Evolutionary conservation across 2,329 filamentous ascomycete species (phyloP), one percentile per base, ranked within the genome.

Genomic region (Chalaropsis thielavioides): DNA sequence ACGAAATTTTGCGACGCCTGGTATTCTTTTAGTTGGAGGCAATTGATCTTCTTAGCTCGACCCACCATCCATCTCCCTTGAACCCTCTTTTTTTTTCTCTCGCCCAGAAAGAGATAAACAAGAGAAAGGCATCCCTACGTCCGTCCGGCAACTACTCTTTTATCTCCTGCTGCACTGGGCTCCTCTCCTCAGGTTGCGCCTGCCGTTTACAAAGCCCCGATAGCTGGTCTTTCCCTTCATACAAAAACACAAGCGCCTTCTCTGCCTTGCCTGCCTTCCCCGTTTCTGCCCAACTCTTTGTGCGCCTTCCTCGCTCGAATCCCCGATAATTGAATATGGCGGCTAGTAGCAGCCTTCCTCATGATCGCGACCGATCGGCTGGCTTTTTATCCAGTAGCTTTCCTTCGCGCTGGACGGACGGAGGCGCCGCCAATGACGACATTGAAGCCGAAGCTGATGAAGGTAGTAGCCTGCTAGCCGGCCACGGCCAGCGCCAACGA

Each of bases 341-440:
- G 31, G 43, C 43, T 10, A 62, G 43, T 24, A 62, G 35, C 60
- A 67, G 65, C 35, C 65, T 64, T 60, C 59, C 65, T 1, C 44
- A 58, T 27, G 62, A 64, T 19, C 58, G 40, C 24, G 65, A 64
- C 27, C 65, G 40, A 31, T 60, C 65, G 22, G 58, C 24, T 6
- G 64, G 61, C 35, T 67, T 67, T 31, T 17, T 67, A 2, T 67
- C 65, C 10, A 54, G 65, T 22, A 67, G 65, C n/a, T 67, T 64
- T 64, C 49, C 62, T 2, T 67, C 65, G 19, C 62, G 65, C 31
- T 64, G 62, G 62, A 67, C 62, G 5, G 62, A 64, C 27, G 61
- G 40, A 13, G 40, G 11, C 15, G 65, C 59, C 17, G 54, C 60
- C 10, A 44, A 27, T 8, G 56, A 31, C 51, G 63, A 62, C 15